These are phyloP conservation scores for Trichoderma gamsii DNA, from an alignment of 495 filamentous ascomycete species.

Conservation along the genomic window DNA sequence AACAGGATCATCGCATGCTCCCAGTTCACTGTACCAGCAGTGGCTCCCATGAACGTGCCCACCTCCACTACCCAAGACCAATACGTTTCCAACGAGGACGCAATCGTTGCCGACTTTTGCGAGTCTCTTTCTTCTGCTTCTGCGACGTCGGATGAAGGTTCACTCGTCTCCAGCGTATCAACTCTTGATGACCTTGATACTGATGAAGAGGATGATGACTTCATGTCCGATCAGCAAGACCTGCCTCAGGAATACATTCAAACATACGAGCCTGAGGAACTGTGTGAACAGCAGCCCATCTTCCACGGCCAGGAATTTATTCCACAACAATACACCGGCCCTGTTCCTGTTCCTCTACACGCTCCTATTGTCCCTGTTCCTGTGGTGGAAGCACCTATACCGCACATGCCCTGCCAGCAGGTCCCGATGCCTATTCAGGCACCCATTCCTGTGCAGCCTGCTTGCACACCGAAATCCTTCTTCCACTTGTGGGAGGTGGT, in stretches of 20 bases:
- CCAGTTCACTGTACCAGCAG: constrained; percentile 55
- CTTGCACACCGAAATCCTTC: constrained; percentile 34
- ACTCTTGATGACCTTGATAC: constrained; percentile 41
- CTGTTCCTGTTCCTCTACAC: constrained; percentile 24
- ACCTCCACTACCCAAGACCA: constrained; percentile 35
- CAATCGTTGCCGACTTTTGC: constrained; percentile 32
- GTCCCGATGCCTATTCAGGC: constrained; percentile 14
- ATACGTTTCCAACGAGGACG: constrained; percentile 41
- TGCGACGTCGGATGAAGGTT: constrained; percentile 42
- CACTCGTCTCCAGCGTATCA: constrained; percentile 38
- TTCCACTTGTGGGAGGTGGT: constrained; percentile 38
- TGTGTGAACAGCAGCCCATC: constrained; percentile 29
- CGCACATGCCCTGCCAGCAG: constrained; percentile 23
- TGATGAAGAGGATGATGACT: constrained; percentile 28
- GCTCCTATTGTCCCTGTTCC: constrained; percentile 18
- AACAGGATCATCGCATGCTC: constrained; percentile 69
- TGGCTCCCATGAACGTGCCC: constrained; percentile 22
- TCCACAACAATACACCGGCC: constrained; percentile 33
- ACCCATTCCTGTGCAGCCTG: constrained; percentile 13
- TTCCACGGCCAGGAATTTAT: constrained; percentile 36
- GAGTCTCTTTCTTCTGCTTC: constrained; percentile 36
- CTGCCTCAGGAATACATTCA: constrained; percentile 12
- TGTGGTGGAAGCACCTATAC: constrained; percentile 15
- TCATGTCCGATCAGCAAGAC: constrained; percentile 29
- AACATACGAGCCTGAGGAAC: constrained; percentile 37